phyloP scores from a whole-genome alignment of 192 early-diverging fungal species.

The Coemansia javaensis region DNA sequence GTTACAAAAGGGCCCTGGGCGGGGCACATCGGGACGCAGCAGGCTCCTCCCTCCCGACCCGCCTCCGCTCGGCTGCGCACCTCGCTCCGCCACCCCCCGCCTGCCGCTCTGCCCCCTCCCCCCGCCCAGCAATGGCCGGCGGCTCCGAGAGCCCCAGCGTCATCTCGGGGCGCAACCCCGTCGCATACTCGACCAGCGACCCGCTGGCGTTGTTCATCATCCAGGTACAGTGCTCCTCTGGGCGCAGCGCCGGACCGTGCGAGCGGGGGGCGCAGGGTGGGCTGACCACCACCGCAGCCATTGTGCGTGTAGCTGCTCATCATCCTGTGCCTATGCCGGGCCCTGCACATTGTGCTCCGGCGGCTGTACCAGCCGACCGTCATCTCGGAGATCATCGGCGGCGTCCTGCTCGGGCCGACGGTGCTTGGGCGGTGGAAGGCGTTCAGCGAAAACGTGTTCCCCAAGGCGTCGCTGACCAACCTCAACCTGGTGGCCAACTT shows the following conservation, averaged over 20 bases:
- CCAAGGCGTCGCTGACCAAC: conserved; percentile 58
- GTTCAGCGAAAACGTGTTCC: conserved; percentile 71
- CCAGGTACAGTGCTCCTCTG: conserved; percentile 13
- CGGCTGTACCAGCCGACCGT: conserved; percentile 76
- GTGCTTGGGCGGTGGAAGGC: conserved; percentile 69
- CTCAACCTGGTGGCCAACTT: conserved; percentile 80
- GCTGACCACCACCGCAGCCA: too few relatives aligned
- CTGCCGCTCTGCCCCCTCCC: too few relatives aligned
- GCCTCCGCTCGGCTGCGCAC: too few relatives aligned
- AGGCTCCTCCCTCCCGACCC: too few relatives aligned
- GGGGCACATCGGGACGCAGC: too few relatives aligned
- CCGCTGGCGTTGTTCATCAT: conserved; percentile 74
- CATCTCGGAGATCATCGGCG: conserved; percentile 88
- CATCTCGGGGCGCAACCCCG: conserved; percentile 64
- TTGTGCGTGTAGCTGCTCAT: conserved; percentile 47
- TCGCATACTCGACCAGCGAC: conserved; percentile 48
- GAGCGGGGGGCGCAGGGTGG: too few relatives aligned
- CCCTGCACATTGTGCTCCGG: conserved; percentile 58
- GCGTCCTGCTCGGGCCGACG: conserved; percentile 85
- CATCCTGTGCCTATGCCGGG: conserved; percentile 66
- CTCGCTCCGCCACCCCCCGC: too few relatives aligned
- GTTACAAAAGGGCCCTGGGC: too few relatives aligned
- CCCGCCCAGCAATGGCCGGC: not conserved
- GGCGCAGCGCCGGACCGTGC: too few relatives aligned
- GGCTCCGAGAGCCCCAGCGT: conserved; percentile 38